Evolutionary conservation across 2,329 filamentous ascomycete species (phyloP), one percentile per base, ranked within the genome.

Genomic region (Neofusicoccum sp.): DNA sequence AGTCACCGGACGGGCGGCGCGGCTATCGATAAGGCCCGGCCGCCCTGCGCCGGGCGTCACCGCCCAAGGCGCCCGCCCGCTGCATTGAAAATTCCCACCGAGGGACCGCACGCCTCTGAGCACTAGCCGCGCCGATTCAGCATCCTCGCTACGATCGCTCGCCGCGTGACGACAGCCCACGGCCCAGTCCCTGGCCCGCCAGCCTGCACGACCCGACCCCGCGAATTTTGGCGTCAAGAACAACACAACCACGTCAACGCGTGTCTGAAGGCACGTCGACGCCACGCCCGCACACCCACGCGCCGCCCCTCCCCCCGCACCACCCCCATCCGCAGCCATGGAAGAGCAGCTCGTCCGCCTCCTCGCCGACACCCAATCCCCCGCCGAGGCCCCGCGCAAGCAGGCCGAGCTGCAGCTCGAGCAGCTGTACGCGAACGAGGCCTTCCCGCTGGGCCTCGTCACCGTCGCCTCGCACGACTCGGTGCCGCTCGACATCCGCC

Each of bases 311-410:
- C 20, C 41, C 28, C 40, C 28, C n/a, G 31, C 38, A 26, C 31
- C 16, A 34, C 8, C 30, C 4, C 40, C 38, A 2, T 11, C 38
- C 40, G 31, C 48, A 51, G 48, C 47, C 47, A 96, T 96, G 92
- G 93, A 96, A 84, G 89, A 96, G 79, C 88, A 96, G 81, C 86
- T 99, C 76, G 87, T 95, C 69, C 87, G 88, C 76, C 84, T 98
- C 74, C 87, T 99, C 65, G 86, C 89, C 70, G 91, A 92, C 77
- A 96, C 93, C 53, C 91, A 96, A 79, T 87, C 88, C 65, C 71
- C 89, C 63, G 85, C 87, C 62, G 88, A 93, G 74, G 86, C 79
- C 60, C 87, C 89, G 61, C 89, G 93, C 75, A 92, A 90, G 74
- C 86, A 90, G 73, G 95, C 95, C 68, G 95, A 99, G 79, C 82